Conservation (phyloP, 805 yeast species). For the Starmerella floricola region DNA sequence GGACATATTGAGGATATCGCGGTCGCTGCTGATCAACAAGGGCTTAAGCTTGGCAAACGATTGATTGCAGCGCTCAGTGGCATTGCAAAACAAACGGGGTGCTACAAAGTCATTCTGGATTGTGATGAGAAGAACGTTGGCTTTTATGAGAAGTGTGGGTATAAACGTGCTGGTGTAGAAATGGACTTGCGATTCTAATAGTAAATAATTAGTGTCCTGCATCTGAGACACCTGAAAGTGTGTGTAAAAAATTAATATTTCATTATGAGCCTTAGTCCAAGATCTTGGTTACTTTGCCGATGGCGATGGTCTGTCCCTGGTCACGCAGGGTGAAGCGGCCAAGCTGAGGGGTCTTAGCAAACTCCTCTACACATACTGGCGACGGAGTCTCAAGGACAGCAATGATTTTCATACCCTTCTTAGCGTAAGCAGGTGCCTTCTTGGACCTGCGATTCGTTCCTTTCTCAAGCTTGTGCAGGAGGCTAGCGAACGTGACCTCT, state of each 20-base stretch:
- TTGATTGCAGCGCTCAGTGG: constrained; percentile 51
- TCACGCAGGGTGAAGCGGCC: constrained; percentile 98
- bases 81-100: constrained; percentile 49
- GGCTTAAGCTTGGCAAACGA: constrained; percentile 62
- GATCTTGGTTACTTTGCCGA: constrained; percentile 91
- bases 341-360: constrained; percentile 82
- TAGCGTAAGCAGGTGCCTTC: constrained; percentile 96
- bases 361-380: constrained; percentile 90
- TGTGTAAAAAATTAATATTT: not conserved
- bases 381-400: constrained; percentile 76
- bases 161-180: constrained; percentile 35
- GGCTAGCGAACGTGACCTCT: constrained; percentile 70
- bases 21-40: constrained; percentile 62
- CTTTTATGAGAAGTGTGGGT: constrained; percentile 84
- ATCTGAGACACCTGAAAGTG: not conserved
- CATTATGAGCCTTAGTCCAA: constrained; percentile 28
- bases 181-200: constrained; percentile 23
- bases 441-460: constrained; percentile 94
- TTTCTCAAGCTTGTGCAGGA: constrained; percentile 87
- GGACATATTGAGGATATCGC: constrained; percentile 96
- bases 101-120: constrained; percentile 82
- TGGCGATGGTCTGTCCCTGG: constrained; percentile 96
- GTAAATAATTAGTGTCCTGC: not conserved
- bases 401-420: constrained; percentile 96
- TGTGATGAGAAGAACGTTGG: constrained; percentile 72